phyloP scores from a whole-genome alignment of 2,329 filamentous ascomycete genomes.

The Decorospora gaudefroyi region DNA sequence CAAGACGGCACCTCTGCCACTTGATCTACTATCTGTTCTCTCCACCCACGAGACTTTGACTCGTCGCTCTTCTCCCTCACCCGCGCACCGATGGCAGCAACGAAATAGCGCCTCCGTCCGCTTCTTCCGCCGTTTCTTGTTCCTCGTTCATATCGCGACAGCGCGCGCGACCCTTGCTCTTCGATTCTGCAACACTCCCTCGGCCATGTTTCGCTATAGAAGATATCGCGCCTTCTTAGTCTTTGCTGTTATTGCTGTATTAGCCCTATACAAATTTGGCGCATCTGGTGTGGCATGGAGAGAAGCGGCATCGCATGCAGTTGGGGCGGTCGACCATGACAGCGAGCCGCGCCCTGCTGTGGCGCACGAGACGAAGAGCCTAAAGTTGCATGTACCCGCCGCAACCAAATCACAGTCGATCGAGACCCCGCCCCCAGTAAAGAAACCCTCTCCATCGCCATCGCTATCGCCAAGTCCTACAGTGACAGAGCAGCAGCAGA shows the following conservation, averaged over 20 bases:
- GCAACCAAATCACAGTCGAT: slow-evolving; percentile 32
- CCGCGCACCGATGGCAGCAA: slow-evolving; percentile 25
- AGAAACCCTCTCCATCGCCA: slow-evolving; percentile 18
- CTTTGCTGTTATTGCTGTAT: slow-evolving; percentile 59
- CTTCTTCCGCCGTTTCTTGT: slow-evolving; percentile 8
- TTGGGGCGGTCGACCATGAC: slow-evolving; percentile 25
- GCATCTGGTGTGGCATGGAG: slow-evolving; percentile 51
- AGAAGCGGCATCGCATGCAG: slow-evolving; percentile 30
- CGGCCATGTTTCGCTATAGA: slow-evolving; percentile 61
- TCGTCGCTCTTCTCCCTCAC: slow-evolving; percentile 10
- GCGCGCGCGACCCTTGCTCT: slow-evolving; percentile 14
- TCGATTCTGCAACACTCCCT: slow-evolving; percentile 10
- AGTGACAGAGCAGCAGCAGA: slow-evolving; percentile 15
- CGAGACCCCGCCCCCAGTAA: slow-evolving; percentile 40
- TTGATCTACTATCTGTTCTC: slow-evolving; percentile 11
- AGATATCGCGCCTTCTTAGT: slow-evolving; percentile 65
- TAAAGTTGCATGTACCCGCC: slow-evolving; percentile 39
- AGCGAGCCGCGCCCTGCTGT: slow-evolving; percentile 33
- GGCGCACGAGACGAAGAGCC: slow-evolving; percentile 40
- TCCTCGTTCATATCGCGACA: slow-evolving; percentile 3
- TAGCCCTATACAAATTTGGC: slow-evolving; percentile 60
- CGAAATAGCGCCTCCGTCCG: slow-evolving; percentile 12
- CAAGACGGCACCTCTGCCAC: slow-evolving; percentile 18
- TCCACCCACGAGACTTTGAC: not conserved
- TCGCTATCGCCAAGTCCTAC: slow-evolving; percentile 16